Evolutionary conservation across 768 basidiomycete species (phyloP).

Genomic region (Phanerochaete carnosa): DNA sequence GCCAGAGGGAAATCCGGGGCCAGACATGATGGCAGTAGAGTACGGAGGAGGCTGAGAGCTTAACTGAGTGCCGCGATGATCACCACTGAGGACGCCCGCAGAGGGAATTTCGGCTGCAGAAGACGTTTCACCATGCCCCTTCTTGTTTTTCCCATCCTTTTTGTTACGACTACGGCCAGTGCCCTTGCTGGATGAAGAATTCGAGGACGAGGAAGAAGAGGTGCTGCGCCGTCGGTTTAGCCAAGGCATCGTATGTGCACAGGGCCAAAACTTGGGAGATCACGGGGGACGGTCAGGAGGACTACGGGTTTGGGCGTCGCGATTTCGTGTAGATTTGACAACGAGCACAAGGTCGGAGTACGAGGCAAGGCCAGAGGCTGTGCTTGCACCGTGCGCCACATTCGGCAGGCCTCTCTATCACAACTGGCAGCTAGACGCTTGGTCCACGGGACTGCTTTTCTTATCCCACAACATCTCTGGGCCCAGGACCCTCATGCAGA

Average conservation of each 20-base stretch:
- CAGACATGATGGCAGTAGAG: conserved; percentile 5
- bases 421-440: too few relatives aligned
- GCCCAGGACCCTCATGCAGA: not conserved
- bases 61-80: not conserved
- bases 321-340: too few relatives aligned
- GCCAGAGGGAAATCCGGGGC: conserved; percentile 6
- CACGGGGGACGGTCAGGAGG: too few relatives aligned
- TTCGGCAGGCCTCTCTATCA: too few relatives aligned
- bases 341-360: too few relatives aligned
- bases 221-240: conserved; percentile 20
- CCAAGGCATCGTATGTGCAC: too few relatives aligned
- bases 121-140: not conserved
- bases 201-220: conserved; percentile 20
- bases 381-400: too few relatives aligned
- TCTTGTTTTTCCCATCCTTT: conserved; percentile 26
- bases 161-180: conserved; percentile 6
- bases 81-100: not conserved
- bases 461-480: too few relatives aligned
- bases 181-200: conserved; percentile 19
- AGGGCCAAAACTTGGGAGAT: too few relatives aligned
- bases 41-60: conserved; percentile 1
- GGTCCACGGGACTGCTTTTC: too few relatives aligned
- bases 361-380: too few relatives aligned
- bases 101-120: not conserved
- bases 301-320: too few relatives aligned